These are phyloP conservation scores for Linnemannia zychae DNA, from an alignment of 192 early-diverging fungal genomes.

Conservation along the genomic window DNA sequence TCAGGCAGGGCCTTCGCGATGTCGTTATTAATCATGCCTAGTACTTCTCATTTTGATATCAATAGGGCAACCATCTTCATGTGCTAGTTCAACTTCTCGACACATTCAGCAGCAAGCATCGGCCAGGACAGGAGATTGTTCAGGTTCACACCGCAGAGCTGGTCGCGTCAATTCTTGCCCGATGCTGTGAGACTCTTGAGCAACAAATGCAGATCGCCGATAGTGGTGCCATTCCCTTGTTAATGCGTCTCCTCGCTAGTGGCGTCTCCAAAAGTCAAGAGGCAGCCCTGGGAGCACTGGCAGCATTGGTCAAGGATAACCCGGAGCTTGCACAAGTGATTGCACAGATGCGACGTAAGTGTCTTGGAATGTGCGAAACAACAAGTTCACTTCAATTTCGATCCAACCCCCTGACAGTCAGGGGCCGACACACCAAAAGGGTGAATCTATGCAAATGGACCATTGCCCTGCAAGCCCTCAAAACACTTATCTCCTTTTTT, in stretches of 20 bases:
- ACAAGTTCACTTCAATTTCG: background rate
- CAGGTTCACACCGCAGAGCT: constrained; percentile 72
- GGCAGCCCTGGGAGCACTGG: constrained; percentile 82
- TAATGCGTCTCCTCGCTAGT: constrained; percentile 69
- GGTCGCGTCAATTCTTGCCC: constrained; percentile 72
- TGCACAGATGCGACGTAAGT: constrained; percentile 62
- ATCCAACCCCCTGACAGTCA: background rate
- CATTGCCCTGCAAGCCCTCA: background rate
- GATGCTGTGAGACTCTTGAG: constrained; percentile 69
- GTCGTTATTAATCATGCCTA: background rate
- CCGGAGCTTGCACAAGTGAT: constrained; percentile 65
- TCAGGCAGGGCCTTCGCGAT: too few species aligned
- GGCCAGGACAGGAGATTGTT: constrained; percentile 44
- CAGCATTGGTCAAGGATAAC: constrained; percentile 74
- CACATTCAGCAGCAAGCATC: constrained; percentile 43
- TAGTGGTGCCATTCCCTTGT: constrained; percentile 67
- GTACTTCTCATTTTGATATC: background rate
- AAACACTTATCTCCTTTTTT: background rate
- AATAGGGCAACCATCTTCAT: constrained; percentile 61
- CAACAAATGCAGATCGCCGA: constrained; percentile 71
- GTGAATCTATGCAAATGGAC: background rate
- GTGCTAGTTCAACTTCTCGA: constrained; percentile 65
- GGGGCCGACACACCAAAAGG: background rate
- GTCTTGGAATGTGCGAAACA: background rate
- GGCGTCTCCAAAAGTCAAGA: constrained; percentile 78